Evolutionary conservation across 495 filamentous ascomycete genomes (phyloP), one percentile per base, ranked within the genome.

Genomic region (Xanthoparmelia taractica): DNA sequence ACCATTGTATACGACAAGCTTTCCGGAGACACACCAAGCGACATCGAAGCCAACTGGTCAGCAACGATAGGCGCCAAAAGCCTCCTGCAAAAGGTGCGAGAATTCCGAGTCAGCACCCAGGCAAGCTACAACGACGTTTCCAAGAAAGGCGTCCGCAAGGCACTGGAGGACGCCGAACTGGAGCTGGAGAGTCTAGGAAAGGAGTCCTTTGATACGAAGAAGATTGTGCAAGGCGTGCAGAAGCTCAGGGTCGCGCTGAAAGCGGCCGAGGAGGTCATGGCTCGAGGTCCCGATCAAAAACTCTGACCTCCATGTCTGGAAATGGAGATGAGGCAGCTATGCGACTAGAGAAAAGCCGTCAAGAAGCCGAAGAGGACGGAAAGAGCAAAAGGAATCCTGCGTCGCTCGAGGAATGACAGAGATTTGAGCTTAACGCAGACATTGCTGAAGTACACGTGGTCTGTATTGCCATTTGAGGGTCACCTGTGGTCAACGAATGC

Each of bases 21-120:
- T 50, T 50, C 47, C 2, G 47, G 47, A 50, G 47, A 50, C 47
- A 50, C 47, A 15, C 47, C 47, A n/a, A 50, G 47, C 11, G 47
- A 50, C 17, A 50, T 50, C 13, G 47, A 50, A 29, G 47, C 47
- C 23, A 50, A 50, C 12, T 50, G 47, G 47, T 29, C 15, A 8
- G 47, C 47, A 5, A 50, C 47, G 25, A 27, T 29, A 27, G 25
- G 12, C 13, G 47, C 25, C 12, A 50, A 29, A 29, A 29, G 47
- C 25, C 47, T 50, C 25, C 12, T 50, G 47, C 47, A 50, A 50
- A 50, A 29, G 47, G 47, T 50, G 47, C 47, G 12, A 1, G 47
- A 50, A 2, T 50, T 50, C 13, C 47, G 47, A 50, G 25, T 4
- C 25, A 27, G 47, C 47, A 50, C 25, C 47, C 47, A 50, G 25